Conservation (phyloP, 495 filamentous ascomycete species). For the Penicillium psychrofluorescens region DNA sequence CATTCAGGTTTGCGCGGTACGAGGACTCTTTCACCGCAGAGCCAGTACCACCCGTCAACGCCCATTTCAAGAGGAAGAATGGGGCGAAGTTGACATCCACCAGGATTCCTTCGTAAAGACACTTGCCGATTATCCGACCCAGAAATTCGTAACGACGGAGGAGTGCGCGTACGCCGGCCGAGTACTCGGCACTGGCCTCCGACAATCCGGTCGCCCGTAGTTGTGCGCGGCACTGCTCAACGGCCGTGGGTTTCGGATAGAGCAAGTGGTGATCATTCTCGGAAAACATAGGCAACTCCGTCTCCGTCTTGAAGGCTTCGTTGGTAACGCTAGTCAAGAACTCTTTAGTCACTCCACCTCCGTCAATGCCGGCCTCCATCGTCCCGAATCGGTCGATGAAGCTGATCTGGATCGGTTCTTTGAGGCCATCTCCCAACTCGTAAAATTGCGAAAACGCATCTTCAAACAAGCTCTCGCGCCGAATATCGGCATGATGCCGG, state of each 20-base stretch:
- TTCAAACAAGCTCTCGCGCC: constrained; percentile 71
- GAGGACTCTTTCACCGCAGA: constrained; percentile 57
- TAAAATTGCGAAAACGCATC: constrained; percentile 87
- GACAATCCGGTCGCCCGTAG: constrained; percentile 45
- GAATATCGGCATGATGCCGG: constrained; percentile 74
- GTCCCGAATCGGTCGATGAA: constrained; percentile 89
- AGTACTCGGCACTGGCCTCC: constrained; percentile 50
- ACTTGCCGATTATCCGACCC: constrained; percentile 90
- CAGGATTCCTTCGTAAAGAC: constrained; percentile 94
- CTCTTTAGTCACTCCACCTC: constrained; percentile 95
- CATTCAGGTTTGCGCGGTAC: constrained; percentile 85
- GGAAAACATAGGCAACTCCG: constrained; percentile 55
- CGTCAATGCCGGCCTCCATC: constrained; percentile 90
- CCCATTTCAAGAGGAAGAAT: constrained; percentile 96
- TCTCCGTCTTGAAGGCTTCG: constrained; percentile 68
- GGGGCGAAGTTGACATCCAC: constrained; percentile 90
- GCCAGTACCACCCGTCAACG: constrained; percentile 59
- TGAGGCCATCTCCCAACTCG: constrained; percentile 69
- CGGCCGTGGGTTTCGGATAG: constrained; percentile 76
- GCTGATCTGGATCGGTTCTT: constrained; percentile 95
- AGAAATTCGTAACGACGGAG: constrained; percentile 83
- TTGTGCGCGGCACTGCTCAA: constrained; percentile 63
- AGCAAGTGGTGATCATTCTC: constrained; percentile 85
- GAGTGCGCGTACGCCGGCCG: constrained; percentile 50
- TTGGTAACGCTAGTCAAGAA: constrained; percentile 87